Evolutionary conservation across 305 asterid species (phyloP).

Genomic region (Salvia sclarea): DNA sequence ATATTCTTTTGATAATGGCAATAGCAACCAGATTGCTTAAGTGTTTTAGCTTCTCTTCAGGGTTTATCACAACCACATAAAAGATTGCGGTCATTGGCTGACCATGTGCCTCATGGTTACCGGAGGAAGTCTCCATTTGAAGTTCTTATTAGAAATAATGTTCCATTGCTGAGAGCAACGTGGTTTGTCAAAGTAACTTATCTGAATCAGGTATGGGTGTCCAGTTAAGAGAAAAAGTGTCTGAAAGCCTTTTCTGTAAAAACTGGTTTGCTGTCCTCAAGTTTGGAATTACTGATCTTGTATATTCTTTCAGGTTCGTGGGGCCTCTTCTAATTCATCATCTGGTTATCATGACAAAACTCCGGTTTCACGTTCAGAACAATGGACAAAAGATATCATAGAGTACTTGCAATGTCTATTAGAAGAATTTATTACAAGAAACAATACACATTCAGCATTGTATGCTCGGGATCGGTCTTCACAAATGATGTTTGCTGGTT

Average conservation of each 20-base stretch:
- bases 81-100: slow-evolving; percentile 85
- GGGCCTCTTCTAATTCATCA: slow-evolving; percentile 67
- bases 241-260: background rate
- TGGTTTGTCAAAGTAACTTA: slow-evolving; percentile 97
- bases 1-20: background rate
- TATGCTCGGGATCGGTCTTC: slow-evolving; percentile 69
- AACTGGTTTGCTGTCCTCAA: slow-evolving; percentile 25
- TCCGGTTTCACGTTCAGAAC: slow-evolving; percentile 84
- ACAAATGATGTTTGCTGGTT: slow-evolving; percentile 65
- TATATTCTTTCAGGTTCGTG: slow-evolving; percentile 71
- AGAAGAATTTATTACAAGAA: slow-evolving; percentile 82
- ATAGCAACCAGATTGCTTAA: slow-evolving; percentile 26
- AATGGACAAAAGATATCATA: slow-evolving; percentile 94
- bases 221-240: slow-evolving; percentile 22
- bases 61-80: slow-evolving; percentile 92
- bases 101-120: slow-evolving; percentile 96
- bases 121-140: slow-evolving; percentile 79
- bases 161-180: slow-evolving; percentile 89
- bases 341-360: slow-evolving; percentile 77
- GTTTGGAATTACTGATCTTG: slow-evolving; percentile 17
- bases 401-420: slow-evolving; percentile 88
- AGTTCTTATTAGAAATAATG: slow-evolving; percentile 84
- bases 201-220: slow-evolving; percentile 88
- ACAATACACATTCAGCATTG: slow-evolving; percentile 58
- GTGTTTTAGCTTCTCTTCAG: slow-evolving; percentile 45